phyloP scores from a whole-genome alignment of 495 filamentous ascomycete species.

The Venustampulla echinocandica region DNA sequence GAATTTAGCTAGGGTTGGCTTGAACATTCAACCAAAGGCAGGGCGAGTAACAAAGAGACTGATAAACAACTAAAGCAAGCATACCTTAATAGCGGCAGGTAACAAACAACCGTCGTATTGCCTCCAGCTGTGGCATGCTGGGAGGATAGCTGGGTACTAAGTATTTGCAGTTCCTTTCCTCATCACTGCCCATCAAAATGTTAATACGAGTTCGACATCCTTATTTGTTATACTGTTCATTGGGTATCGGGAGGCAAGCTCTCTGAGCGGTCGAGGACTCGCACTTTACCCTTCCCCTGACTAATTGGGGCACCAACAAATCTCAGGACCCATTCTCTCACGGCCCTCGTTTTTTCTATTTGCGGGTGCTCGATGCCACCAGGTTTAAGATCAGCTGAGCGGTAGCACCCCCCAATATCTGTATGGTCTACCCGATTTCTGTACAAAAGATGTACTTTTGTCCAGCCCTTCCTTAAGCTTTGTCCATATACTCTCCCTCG shows the following conservation, averaged over 20 bases:
- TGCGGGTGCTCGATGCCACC: constrained; percentile 35
- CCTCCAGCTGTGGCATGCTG: no score
- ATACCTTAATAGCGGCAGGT: no score
- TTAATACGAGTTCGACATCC: no score
- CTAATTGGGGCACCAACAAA: constrained; percentile 48
- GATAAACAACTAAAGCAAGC: no score
- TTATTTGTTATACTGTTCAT: no score
- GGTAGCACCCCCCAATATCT: constrained; percentile 36
- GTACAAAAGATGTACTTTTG: constrained; percentile 62
- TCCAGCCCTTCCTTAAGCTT: constrained; percentile 59
- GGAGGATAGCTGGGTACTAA: no score
- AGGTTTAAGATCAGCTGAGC: constrained; percentile 30
- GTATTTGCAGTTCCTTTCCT: no score
- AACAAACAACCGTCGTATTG: no score
- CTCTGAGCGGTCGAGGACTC: constrained; percentile 6
- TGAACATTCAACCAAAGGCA: no score
- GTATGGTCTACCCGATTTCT: constrained; percentile 32
- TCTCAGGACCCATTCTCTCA: constrained; percentile 63
- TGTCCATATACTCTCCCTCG: constrained; percentile 68
- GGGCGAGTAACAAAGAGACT: no score
- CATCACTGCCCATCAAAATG: no score
- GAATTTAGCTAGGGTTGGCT: no score
- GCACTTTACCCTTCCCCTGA: constrained; percentile 1
- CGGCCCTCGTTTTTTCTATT: constrained; percentile 53
- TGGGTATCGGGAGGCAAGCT: constrained; percentile 44